These are phyloP conservation scores for Linnemannia elongata DNA, from an alignment of 192 early-diverging fungal species.

Conservation along the genomic window DNA sequence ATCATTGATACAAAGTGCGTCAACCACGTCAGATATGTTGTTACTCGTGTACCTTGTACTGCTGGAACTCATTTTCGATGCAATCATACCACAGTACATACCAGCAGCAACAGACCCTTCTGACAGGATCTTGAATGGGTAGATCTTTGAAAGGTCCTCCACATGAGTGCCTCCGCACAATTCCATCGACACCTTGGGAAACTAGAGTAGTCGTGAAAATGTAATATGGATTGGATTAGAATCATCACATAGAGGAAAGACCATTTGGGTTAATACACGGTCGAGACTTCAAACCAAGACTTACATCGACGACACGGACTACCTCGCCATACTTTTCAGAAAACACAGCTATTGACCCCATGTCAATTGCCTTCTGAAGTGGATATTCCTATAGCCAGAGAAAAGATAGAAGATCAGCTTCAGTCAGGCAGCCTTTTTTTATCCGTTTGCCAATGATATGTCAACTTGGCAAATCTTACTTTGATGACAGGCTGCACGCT, in stretches of 20 bases:
- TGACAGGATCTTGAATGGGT: conserved; percentile 69
- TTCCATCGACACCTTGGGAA: conserved; percentile 64
- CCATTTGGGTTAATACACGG: too few species aligned
- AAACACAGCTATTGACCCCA: conserved; percentile 66
- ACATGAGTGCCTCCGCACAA: conserved; percentile 74
- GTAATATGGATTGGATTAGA: background rate
- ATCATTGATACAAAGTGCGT: background rate
- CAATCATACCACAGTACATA: conserved; percentile 3
- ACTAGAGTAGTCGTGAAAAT: conserved; percentile 5
- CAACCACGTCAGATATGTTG: background rate
- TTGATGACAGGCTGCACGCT: conserved; percentile 51
- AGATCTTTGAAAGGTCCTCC: conserved; percentile 57
- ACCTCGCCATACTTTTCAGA: conserved; percentile 69
- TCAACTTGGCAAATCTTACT: background rate
- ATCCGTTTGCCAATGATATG: background rate
- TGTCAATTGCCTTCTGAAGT: conserved; percentile 62
- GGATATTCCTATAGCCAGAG: conserved; percentile 43
- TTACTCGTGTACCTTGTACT: too few species aligned
- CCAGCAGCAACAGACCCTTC: conserved; percentile 72
- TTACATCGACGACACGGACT: conserved; percentile 70
- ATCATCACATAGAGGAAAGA: too few species aligned
- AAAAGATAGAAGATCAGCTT: background rate
- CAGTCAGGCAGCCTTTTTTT: background rate
- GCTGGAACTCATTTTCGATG: too few species aligned
- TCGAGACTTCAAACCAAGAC: background rate